Evolutionary conservation across 1,284 basidiomycete species (phyloP), one percentile per base, ranked within the genome.

Genomic region (Marasmius sp.): DNA sequence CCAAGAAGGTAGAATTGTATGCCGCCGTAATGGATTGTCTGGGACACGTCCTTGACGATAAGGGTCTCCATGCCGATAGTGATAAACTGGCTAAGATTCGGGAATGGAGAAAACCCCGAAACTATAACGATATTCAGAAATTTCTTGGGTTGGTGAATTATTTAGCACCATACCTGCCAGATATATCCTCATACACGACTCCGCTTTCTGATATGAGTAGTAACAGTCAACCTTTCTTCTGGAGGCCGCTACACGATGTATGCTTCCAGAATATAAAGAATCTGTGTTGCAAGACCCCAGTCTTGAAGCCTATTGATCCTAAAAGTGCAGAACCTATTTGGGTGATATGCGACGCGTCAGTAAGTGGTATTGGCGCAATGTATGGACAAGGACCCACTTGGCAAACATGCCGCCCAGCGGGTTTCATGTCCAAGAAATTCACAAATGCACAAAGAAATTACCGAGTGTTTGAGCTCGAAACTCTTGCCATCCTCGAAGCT

Each of bases 371-470:
- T 0, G 76, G 80, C 0, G 73, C 74, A 0, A 66, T 79, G 63
- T 76, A 78, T 54, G 73, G 77, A 0, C 77, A 79, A 61, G 78
- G 78, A 1, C 53, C 58, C 1, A 66, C 70, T 0, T 81, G 79
- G 78, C 63, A 69, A n/a, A 69, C 66, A 0, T 73, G 74, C 56
- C n/a, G 69, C 14, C 74, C 77, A 0, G 76, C 77, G 0, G 77
- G 74, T 0, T 80, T 81, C 57, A 75, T 77, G 65, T 80, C 75
- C 0, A 70, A 71, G 7, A 81, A 81, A 45, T 75, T 80, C 53
- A 77, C 75, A 0, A 34, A 59, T 16, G 75, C 76, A 1, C 79
- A 81, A 61, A 69, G 70, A 5, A 69, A 76, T 34, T 80, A 81
- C 50, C 65, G 62, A 1, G 71, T 75, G 1, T 74, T 71, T 57